These are phyloP conservation scores for Alternaria incomplexa DNA, from an alignment of 2,329 filamentous ascomycete species.

Conservation along the genomic window DNA sequence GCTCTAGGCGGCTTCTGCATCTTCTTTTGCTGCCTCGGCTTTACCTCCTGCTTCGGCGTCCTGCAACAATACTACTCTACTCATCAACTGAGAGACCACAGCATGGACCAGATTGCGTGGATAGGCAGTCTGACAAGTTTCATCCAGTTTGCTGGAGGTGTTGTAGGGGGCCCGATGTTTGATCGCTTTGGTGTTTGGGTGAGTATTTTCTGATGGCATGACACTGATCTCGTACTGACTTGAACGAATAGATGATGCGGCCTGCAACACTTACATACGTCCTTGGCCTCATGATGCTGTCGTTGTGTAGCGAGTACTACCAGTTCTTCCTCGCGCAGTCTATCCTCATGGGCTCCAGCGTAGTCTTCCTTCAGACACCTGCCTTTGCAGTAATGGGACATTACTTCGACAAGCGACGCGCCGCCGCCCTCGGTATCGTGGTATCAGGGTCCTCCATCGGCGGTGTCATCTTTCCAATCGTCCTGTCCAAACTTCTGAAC, in stretches of 20 bases:
- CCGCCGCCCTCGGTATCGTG: conserved; percentile 56
- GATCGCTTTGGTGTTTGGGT: conserved; percentile 58
- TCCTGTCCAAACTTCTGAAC: conserved; percentile 10
- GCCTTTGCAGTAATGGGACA: conserved; percentile 51
- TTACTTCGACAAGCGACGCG: conserved; percentile 58
- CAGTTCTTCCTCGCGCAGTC: conserved; percentile 59
- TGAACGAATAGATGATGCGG: conserved; percentile 52
- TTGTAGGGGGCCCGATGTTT: conserved; percentile 65
- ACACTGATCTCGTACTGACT: neutral
- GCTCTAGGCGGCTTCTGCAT: conserved; percentile 39
- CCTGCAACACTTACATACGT: conserved; percentile 59
- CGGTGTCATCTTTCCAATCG: conserved; percentile 61
- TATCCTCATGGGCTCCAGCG: conserved; percentile 57
- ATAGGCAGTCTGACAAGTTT: conserved; percentile 51
- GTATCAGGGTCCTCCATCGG: conserved; percentile 57
- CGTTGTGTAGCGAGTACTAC: conserved; percentile 58
- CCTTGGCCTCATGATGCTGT: conserved; percentile 65
- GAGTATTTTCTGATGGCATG: neutral
- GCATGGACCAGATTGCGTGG: conserved; percentile 50
- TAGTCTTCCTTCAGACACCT: conserved; percentile 57
- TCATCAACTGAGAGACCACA: conserved; percentile 43
- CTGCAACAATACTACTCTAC: conserved; percentile 54
- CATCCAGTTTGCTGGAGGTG: conserved; percentile 60
- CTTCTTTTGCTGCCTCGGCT: conserved; percentile 47
- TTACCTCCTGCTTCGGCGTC: conserved; percentile 50